Conservation (phyloP, 2,329 filamentous ascomycete species). For the Pezicula carpinea region DNA sequence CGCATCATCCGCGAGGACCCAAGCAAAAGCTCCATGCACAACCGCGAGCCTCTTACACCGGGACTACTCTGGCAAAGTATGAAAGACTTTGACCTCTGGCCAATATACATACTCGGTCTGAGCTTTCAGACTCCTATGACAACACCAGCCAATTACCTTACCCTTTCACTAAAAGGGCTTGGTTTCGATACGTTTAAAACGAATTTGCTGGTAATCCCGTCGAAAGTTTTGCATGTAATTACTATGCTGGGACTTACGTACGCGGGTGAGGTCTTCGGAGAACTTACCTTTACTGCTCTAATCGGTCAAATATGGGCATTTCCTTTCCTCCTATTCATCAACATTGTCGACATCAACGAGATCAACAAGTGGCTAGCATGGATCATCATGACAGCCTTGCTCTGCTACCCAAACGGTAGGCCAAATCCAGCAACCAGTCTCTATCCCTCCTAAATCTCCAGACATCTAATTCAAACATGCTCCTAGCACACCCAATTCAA, state of each 20-base stretch:
- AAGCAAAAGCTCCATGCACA: constrained; percentile 43
- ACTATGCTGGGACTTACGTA: constrained; percentile 32
- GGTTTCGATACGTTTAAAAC: constrained; percentile 57
- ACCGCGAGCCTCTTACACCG: constrained; percentile 42
- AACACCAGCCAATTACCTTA: constrained; percentile 50
- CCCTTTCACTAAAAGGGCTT: constrained; percentile 50
- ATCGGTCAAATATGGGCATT: constrained; percentile 55
- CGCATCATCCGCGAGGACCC: constrained; percentile 48
- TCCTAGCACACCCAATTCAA: constrained; percentile 39
- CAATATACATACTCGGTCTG: constrained; percentile 37
- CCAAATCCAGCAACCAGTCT: not conserved
- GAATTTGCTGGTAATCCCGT: constrained; percentile 60
- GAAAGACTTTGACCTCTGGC: constrained; percentile 50
- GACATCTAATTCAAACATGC: not conserved
- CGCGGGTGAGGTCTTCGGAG: constrained; percentile 39
- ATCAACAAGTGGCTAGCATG: constrained; percentile 39
- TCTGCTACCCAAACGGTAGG: constrained; percentile 37
- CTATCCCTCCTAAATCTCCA: not conserved
- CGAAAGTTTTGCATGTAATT: constrained; percentile 42
- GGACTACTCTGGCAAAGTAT: constrained; percentile 40
- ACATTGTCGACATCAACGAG: constrained; percentile 33
- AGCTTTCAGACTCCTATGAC: constrained; percentile 47
- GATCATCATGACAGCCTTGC: constrained; percentile 36
- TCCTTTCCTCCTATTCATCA: constrained; percentile 45
- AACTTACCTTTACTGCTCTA: constrained; percentile 43